A percentile compares a stretch with the other conserved stretches of the same genome.
Conservation (phyloP, 768 basidiomycete species). For the Pisolithus marmoratus region DNA sequence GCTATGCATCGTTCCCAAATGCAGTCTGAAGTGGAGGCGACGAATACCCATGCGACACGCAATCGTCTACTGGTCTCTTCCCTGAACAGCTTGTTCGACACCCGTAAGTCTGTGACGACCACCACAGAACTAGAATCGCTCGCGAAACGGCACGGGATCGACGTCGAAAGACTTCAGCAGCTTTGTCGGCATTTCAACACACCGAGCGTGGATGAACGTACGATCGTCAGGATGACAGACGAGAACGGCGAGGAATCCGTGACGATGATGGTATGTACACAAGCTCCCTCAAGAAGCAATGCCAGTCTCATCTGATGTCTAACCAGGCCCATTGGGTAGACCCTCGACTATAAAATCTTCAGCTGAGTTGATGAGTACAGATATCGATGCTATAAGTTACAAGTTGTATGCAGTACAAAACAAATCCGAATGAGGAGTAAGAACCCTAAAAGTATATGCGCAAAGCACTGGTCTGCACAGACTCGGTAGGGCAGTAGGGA, state of each 20-base stretch:
- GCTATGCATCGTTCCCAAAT: slow-evolving; percentile 49
- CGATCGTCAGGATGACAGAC: slow-evolving; percentile 38
- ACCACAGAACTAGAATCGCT: slow-evolving; percentile 42
- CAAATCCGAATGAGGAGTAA: neutral
- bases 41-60: slow-evolving; percentile 32
- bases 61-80: slow-evolving; percentile 52
- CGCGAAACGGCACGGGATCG: slow-evolving; percentile 50
- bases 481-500: slow-evolving; percentile 91
- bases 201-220: slow-evolving; percentile 51
- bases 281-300: neutral
- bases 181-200: slow-evolving; percentile 56
- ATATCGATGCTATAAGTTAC: slow-evolving; percentile 3
- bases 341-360: slow-evolving; percentile 7
- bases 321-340: slow-evolving; percentile 25
- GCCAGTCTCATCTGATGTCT: neutral
- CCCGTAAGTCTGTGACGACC: slow-evolving; percentile 46
- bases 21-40: slow-evolving; percentile 51
- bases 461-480: slow-evolving; percentile 47
- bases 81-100: slow-evolving; percentile 56
- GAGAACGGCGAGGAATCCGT: slow-evolving; percentile 52
- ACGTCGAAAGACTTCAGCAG: slow-evolving; percentile 43
- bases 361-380: neutral
- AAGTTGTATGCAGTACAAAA: slow-evolving; percentile 6
- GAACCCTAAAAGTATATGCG: slow-evolving; percentile 58
- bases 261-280: slow-evolving; percentile 42